These are phyloP conservation scores for Coleophoma crateriformis DNA, from an alignment of 2,329 filamentous ascomycete species.

Conservation along the genomic window DNA sequence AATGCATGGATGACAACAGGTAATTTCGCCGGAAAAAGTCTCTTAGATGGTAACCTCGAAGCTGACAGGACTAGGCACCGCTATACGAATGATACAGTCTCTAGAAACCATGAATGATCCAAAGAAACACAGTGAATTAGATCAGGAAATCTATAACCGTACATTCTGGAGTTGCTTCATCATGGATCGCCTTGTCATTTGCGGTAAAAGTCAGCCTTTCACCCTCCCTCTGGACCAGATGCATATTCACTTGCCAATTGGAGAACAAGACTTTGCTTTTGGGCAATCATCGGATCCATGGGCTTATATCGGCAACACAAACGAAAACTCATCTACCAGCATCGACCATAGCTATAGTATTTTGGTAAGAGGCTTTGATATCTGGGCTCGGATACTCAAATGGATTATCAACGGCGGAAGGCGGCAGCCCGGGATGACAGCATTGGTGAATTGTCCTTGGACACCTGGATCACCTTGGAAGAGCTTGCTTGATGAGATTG, in stretches of 20 bases:
- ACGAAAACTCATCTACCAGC: constrained; percentile 4
- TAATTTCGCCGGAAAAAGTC: constrained; percentile 3
- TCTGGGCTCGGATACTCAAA: constrained; percentile 34
- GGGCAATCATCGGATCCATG: not conserved
- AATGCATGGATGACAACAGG: constrained; percentile 38
- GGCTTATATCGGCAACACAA: not conserved
- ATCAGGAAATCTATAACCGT: constrained; percentile 28
- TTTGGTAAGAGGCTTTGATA: constrained; percentile 36
- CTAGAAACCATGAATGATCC: constrained; percentile 20
- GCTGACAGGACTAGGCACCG: constrained; percentile 12
- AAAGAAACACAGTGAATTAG: constrained; percentile 14
- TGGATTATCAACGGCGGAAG: constrained; percentile 38
- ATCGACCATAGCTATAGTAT: constrained; percentile 19
- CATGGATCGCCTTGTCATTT: constrained; percentile 38
- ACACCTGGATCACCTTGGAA: constrained; percentile 30
- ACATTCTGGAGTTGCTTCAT: constrained; percentile 41
- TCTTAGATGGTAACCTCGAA: not conserved
- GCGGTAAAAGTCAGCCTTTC: constrained; percentile 30
- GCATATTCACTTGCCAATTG: constrained; percentile 10
- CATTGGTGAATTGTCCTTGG: constrained; percentile 34
- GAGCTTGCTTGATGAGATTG: constrained; percentile 29
- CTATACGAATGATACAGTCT: constrained; percentile 33
- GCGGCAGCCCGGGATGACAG: constrained; percentile 32
- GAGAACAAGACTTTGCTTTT: constrained; percentile 34
- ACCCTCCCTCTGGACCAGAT: constrained; percentile 10